Conservation (phyloP, 1,284 basidiomycete genomes). For the Austroboletus novae-zelandiae region DNA sequence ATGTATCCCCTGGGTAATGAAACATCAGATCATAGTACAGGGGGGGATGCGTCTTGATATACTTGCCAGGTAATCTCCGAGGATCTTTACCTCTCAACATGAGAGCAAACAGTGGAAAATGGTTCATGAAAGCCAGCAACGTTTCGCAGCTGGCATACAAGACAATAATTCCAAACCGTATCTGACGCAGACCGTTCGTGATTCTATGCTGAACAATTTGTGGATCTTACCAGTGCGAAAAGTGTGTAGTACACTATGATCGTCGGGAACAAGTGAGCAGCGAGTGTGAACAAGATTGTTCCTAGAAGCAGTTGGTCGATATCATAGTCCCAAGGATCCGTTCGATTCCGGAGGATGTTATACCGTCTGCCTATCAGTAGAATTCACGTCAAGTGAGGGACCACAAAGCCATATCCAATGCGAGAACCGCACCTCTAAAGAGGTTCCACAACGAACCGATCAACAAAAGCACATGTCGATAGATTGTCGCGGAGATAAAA, state of each 20-base stretch:
- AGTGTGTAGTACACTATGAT: constrained; percentile 82
- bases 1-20: constrained; percentile 32
- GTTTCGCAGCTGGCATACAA: constrained; percentile 64
- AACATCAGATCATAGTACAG: neutral
- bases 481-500: constrained; percentile 61
- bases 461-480: constrained; percentile 60
- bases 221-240: constrained; percentile 66
- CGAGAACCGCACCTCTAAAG: constrained; percentile 72
- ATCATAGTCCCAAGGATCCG: constrained; percentile 89
- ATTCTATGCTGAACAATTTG: neutral
- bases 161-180: constrained; percentile 58
- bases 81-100: constrained; percentile 88
- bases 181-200: constrained; percentile 38
- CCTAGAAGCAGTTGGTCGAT: constrained; percentile 93
- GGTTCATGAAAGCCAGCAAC: constrained; percentile 76
- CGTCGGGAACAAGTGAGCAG: constrained; percentile 90
- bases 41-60: neutral
- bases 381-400: neutral
- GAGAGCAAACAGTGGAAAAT: constrained; percentile 88
- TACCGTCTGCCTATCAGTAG: constrained; percentile 70
- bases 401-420: neutral
- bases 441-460: constrained; percentile 84
- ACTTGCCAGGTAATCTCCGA: constrained; percentile 72
- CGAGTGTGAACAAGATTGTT: constrained; percentile 90
- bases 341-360: constrained; percentile 79